Base-by-base conservation (phyloP, 208 protist species). In the Wallacemonas sp. region DNA sequence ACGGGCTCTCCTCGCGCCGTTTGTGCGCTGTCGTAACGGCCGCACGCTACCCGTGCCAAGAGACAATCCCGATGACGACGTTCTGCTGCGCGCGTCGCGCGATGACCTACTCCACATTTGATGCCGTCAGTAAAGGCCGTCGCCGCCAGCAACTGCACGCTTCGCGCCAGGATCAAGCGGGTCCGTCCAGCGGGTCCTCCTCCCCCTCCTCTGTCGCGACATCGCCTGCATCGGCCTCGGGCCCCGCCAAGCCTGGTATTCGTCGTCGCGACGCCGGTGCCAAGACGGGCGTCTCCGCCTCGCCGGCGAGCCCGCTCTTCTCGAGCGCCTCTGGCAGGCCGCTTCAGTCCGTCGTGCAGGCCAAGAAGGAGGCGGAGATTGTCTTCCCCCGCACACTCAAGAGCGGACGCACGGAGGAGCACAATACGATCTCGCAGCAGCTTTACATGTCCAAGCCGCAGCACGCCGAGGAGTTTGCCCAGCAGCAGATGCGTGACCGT, bases 361-460 rank as follows among this genome's bases (percentile, higher is more conserved):
- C 45, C 4, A 70, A 66, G 31, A 69, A 76, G 28, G 88, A 94
- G 11, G 80, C 80, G 3, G 45, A 70, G 64, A 75, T 75, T 38
- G 32, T 79, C 4, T 95, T 95, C 59, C 89, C 89, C 0, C 66
- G 79, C 42, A 95, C 89, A 0, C 82, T 92, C 36, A 84, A 81
- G 46, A 95, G 89, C 42, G 89, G 89, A 2, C 86, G 89, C 39
- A 78, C 79, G 33, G 86, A 66, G 41, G 74, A 95, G 63, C 75
- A 87, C 28, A 81, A 83, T 62, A 90, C 85, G 12, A 31, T 64
- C 12, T 74, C 81, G 8, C 84, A 90, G 74, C 86, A 85, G 18
- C 39, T 89, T 25, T 88, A 82, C 62, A 84, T 76, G 42, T 50
- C 61, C 1, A 81, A 86, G 41, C 18, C 59, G 2, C 63, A 57